Evolutionary conservation across 495 filamentous ascomycete genomes (phyloP), one percentile per base, ranked within the genome.

Genomic region (Aspergillus cavernicola): DNA sequence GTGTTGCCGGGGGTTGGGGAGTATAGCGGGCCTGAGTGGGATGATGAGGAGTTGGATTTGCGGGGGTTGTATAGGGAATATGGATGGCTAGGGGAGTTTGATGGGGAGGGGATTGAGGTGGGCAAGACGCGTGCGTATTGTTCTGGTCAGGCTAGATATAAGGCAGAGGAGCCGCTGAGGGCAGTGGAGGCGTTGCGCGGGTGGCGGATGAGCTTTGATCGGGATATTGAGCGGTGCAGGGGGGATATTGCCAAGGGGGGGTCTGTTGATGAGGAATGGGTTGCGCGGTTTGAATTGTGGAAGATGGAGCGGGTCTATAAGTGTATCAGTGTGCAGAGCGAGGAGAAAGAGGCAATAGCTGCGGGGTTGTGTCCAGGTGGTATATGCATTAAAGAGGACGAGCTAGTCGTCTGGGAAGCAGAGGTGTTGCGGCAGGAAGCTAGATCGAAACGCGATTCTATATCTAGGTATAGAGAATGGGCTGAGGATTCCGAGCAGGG

Each of bases 51-150:
- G 8, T 15, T 20, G 36, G 20, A 18, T 37, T 11, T 45, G 16
- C 26, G 39, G 11, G 39, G 3, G 7, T 13, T 53, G 40, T 53
- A 45, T 16, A 6, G 16, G 40, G 37, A 45, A 31, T 18, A 53
- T 28, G 50, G 50, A 15, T 53, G 50, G 41, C 41, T 40, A 11
- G 50, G 43, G n/a, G 20, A 19, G 0, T 53, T 53, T n/a, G 31
- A 45, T 13, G 50, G 50, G 16, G 40, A 45, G 4, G 50, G 19
- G 10, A 44, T 53, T 28, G 28, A 45, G 12, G 40, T 53, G 0
- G 41, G 45, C 6, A 8, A 35, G 18, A 28, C 31, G 41, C 20
- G 40, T 6, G 15, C 35, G 2, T 10, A 20, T 28, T 28, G 24
- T 28, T 28, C 9, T 28, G 9, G 24, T 28, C 24, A 9, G 9